phyloP scores from a whole-genome alignment of 495 filamentous ascomycete genomes.

The Astrocystis sublimbata region DNA sequence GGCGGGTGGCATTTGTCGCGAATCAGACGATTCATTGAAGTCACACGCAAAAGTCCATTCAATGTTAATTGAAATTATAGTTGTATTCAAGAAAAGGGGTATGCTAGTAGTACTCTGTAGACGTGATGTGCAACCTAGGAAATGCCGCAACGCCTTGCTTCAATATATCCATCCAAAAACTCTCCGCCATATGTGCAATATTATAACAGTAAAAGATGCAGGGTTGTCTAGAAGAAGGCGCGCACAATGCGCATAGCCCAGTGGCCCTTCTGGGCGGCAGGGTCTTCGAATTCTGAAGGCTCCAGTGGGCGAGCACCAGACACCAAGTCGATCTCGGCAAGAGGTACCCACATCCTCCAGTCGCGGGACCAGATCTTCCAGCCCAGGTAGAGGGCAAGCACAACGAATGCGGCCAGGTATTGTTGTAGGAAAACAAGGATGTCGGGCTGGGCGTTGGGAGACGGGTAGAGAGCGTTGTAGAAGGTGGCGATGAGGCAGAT shows the following conservation, averaged over 20 bases:
- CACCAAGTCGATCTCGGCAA: slow-evolving; percentile 40
- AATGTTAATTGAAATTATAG: neutral
- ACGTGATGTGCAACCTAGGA: neutral
- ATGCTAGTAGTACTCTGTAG: neutral
- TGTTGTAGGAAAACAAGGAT: slow-evolving; percentile 62
- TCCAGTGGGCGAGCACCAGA: slow-evolving; percentile 32
- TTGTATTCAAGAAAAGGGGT: neutral
- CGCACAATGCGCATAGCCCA: slow-evolving; percentile 32
- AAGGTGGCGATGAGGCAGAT: slow-evolving; percentile 64
- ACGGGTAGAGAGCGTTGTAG: slow-evolving; percentile 51
- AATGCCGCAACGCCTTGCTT: neutral
- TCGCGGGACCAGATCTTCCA: slow-evolving; percentile 61
- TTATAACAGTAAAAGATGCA: neutral
- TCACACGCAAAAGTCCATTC: too few species aligned
- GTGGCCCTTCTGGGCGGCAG: slow-evolving; percentile 30
- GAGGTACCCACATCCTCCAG: slow-evolving; percentile 65
- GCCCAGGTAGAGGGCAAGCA: slow-evolving; percentile 49
- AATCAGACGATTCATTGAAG: too few species aligned
- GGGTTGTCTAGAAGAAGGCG: slow-evolving; percentile 33
- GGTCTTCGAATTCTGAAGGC: slow-evolving; percentile 23
- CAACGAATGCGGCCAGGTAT: slow-evolving; percentile 63
- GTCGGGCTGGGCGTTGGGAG: slow-evolving; percentile 51
- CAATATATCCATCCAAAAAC: neutral
- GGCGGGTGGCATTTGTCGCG: too few species aligned
- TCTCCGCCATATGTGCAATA: neutral